Evolutionary conservation across 2,329 filamentous ascomycete genomes (phyloP).

Genomic region (Talaromyces funiculosus): DNA sequence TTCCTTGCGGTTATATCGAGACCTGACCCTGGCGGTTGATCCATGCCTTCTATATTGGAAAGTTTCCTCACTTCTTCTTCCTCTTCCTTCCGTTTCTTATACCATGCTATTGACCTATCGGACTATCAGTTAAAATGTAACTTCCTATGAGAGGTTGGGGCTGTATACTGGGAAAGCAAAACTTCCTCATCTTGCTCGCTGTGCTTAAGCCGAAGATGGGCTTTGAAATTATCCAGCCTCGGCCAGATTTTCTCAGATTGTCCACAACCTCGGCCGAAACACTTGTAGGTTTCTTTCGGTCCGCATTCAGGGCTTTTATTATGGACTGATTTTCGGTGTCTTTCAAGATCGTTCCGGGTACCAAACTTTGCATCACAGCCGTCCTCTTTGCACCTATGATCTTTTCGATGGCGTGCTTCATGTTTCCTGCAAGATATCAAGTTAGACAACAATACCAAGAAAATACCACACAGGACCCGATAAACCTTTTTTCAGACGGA

Average conservation of each 20-base stretch:
- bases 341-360: constrained; percentile 72
- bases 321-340: constrained; percentile 72
- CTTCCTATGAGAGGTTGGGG: neutral
- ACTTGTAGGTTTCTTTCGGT: constrained; percentile 53
- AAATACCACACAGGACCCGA: neutral
- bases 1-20: neutral
- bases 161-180: constrained; percentile 43
- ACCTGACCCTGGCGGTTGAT: neutral
- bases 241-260: constrained; percentile 68
- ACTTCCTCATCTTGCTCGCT: constrained; percentile 37
- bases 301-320: constrained; percentile 42
- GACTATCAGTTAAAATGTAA: neutral
- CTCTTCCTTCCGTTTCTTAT: neutral
- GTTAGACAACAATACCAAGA: neutral
- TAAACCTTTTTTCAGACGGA: constrained; percentile 37
- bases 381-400: constrained; percentile 55
- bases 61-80: neutral
- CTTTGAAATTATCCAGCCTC: constrained; percentile 78
- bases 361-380: constrained; percentile 67
- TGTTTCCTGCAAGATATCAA: constrained; percentile 62
- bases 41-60: neutral
- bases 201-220: constrained; percentile 70
- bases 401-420: constrained; percentile 61
- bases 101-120: neutral
- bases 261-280: constrained; percentile 52